These are phyloP conservation scores for Moricandia arvensis DNA, from an alignment of 345 rosid species.

Conservation along the genomic window DNA sequence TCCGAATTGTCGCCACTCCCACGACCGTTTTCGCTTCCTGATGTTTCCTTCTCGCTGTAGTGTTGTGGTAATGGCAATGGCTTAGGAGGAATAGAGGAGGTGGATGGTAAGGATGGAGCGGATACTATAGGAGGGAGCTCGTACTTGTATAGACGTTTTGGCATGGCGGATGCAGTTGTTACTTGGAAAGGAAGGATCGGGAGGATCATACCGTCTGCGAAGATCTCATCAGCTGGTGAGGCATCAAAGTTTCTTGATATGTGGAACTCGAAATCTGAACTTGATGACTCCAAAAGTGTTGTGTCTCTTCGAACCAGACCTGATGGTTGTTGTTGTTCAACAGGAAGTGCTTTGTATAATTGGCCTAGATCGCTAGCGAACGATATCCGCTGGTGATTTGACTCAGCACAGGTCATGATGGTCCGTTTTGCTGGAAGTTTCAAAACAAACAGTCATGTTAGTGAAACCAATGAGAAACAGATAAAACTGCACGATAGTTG, in stretches of 20 bases:
- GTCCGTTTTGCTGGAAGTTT: background rate
- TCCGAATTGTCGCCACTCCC: too few species aligned
- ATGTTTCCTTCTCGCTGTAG: constrained; percentile 11
- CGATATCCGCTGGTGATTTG: constrained; percentile 55
- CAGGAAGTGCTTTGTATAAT: constrained; percentile 26
- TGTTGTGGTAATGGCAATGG: constrained; percentile 33
- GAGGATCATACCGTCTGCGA: constrained; percentile 66
- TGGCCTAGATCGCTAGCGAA: constrained; percentile 56
- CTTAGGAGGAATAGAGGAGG: constrained; percentile 33
- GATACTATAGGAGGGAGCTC: constrained; percentile 34
- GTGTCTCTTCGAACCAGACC: constrained; percentile 42
- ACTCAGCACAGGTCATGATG: constrained; percentile 51
- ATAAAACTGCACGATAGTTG: background rate
- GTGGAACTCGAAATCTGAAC: constrained; percentile 67
- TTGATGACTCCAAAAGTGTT: constrained; percentile 41
- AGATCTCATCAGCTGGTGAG: constrained; percentile 74
- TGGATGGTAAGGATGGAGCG: too few species aligned
- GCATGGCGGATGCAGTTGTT: constrained; percentile 4
- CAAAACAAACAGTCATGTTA: constrained; percentile 1
- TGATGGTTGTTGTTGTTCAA: constrained; percentile 22
- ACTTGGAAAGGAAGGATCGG: constrained; percentile 50
- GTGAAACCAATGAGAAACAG: constrained; percentile 18
- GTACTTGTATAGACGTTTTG: constrained; percentile 31
- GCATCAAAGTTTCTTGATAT: constrained; percentile 42
- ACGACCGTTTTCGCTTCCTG: constrained; percentile 1